These are phyloP conservation scores for Trichoderma aggressivum DNA, from an alignment of 2,329 filamentous ascomycete species.

Conservation along the genomic window DNA sequence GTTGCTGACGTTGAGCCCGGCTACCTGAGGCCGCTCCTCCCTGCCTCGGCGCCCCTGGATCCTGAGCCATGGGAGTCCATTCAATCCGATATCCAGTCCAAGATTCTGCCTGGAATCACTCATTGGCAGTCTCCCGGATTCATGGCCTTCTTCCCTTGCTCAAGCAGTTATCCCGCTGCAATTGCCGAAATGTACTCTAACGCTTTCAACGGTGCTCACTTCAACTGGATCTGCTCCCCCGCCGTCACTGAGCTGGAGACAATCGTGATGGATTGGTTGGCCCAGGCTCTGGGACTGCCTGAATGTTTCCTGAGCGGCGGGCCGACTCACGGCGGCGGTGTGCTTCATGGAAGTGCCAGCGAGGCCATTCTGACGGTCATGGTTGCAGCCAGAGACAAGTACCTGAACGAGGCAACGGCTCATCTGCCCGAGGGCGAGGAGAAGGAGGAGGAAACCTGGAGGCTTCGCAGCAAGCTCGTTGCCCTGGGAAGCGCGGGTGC, in stretches of 20 bases:
- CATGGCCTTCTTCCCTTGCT: conserved; percentile 91
- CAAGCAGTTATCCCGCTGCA: conserved; percentile 77
- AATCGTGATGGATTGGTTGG: conserved; percentile 88
- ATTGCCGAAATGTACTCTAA: conserved; percentile 90
- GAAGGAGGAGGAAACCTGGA: conserved; percentile 67
- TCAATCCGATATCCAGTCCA: conserved; percentile 74
- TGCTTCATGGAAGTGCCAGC: conserved; percentile 89
- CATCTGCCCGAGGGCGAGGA: conserved; percentile 51
- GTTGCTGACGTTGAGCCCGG: conserved; percentile 77
- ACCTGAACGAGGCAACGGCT: conserved; percentile 59
- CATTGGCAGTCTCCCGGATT: conserved; percentile 95
- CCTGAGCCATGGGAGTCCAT: conserved; percentile 76
- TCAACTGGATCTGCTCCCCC: conserved; percentile 96
- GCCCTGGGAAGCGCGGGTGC: conserved; percentile 75
- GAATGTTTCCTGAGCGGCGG: conserved; percentile 69
- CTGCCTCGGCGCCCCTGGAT: conserved; percentile 58
- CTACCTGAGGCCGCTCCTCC: conserved; percentile 78
- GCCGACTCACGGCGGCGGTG: conserved; percentile 72
- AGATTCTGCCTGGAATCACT: conserved; percentile 88
- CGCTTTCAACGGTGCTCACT: conserved; percentile 83
- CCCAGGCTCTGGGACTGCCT: conserved; percentile 70
- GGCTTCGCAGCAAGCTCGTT: conserved; percentile 57
- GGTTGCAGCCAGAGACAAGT: conserved; percentile 81
- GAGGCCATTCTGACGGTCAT: conserved; percentile 85
- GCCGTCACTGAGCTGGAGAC: conserved; percentile 93